Percentiles rank a stretch among this genome's conserved stretches.
These are phyloP conservation scores for Tricholoma sp. DNA, from an alignment of 768 basidiomycete species.

Conservation along the genomic window DNA sequence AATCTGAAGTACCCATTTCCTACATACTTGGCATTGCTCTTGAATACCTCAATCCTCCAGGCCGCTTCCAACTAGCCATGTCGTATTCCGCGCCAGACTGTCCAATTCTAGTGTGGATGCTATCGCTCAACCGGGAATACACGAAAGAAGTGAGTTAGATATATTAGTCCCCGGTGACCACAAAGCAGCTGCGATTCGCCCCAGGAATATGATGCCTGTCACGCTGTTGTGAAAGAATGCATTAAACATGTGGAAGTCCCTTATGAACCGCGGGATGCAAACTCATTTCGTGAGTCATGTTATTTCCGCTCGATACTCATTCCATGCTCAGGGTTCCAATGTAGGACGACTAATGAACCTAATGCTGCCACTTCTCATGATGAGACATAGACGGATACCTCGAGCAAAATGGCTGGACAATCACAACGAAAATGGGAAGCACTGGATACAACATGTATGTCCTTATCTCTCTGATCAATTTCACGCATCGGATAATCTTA, in stretches of 20 bases:
- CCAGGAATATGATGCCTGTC: constrained; percentile 74
- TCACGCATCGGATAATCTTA: constrained; percentile 1
- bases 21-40: background rate
- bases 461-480: background rate
- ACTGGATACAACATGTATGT: constrained; percentile 76
- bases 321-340: background rate
- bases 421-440: constrained; percentile 57
- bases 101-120: constrained; percentile 77
- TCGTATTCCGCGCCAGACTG: constrained; percentile 31
- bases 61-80: background rate
- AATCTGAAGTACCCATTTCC: background rate
- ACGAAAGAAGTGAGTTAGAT: constrained; percentile 47
- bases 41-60: background rate
- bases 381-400: constrained; percentile 78
- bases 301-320: background rate
- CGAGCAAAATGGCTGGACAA: constrained; percentile 70
- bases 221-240: constrained; percentile 54
- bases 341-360: constrained; percentile 67
- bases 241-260: constrained; percentile 50
- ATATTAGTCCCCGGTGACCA: constrained; percentile 6
- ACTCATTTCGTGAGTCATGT: constrained; percentile 58
- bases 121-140: constrained; percentile 72
- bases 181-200: constrained; percentile 8
- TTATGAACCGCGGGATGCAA: constrained; percentile 52
- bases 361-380: constrained; percentile 79